Conservation (phyloP, 306 rosid genomes). For the Cucurbita ficifolia region DNA sequence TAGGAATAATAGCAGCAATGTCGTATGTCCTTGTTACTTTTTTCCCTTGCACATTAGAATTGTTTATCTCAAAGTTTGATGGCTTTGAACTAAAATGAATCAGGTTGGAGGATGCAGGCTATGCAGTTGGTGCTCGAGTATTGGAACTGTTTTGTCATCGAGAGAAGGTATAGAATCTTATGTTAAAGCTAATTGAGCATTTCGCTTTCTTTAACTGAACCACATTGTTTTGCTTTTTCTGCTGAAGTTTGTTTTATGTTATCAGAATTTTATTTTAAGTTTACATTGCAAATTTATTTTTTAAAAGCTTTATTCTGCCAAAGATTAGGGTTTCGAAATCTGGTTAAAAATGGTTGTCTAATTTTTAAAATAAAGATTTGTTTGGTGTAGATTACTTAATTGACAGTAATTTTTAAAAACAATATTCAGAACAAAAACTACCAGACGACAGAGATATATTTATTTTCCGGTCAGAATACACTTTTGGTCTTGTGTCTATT, state of each 20-base stretch:
- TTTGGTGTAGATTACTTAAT: neutral
- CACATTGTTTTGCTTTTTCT: neutral
- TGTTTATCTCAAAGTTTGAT: neutral
- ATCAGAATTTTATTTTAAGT: neutral
- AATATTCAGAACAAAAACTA: neutral
- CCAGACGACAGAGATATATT: neutral
- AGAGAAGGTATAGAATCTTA: slow-evolving; percentile 50
- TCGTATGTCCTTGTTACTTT: too few species aligned
- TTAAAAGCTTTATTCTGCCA: neutral
- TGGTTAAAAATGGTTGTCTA: neutral
- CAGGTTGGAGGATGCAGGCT: slow-evolving; percentile 95
- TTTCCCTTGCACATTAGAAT: neutral
- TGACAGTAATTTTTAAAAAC: neutral
- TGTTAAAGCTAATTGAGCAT: neutral
- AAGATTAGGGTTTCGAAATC: neutral
- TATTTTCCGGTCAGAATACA: too few species aligned
- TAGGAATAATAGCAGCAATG: too few species aligned
- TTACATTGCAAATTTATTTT: neutral
- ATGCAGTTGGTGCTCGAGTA: slow-evolving; percentile 94
- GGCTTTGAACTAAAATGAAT: slow-evolving; percentile 11
- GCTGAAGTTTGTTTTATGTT: neutral
- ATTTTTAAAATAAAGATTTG: neutral
- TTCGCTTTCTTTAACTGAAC: neutral
- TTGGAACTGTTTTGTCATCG: slow-evolving; percentile 93
- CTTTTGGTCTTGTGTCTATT: too few species aligned